phyloP scores from a whole-genome alignment of 106 monocot genomes.

The Triglochin maritima region DNA sequence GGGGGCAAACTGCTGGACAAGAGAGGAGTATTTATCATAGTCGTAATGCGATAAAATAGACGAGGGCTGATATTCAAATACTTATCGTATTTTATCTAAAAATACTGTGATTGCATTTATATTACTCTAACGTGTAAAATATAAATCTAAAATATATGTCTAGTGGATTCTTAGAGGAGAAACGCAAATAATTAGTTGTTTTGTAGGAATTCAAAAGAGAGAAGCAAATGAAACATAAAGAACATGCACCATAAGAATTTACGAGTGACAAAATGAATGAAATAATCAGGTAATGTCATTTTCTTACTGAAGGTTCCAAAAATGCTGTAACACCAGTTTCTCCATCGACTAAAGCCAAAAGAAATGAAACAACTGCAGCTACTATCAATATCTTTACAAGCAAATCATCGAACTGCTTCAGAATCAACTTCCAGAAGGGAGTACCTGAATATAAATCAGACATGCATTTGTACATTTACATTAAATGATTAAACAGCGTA shows the following conservation, averaged over 20 bases:
- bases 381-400: slow-evolving; percentile 98
- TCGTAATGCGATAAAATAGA: too few relatives aligned
- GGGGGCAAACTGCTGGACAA: too few relatives aligned
- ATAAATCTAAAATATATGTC: too few relatives aligned
- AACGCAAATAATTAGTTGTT: too few relatives aligned
- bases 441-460: slow-evolving; percentile 43
- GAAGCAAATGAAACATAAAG: neutral
- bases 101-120: too few relatives aligned
- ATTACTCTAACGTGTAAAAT: too few relatives aligned
- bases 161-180: too few relatives aligned
- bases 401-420: slow-evolving; percentile 99
- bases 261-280: neutral
- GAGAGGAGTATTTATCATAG: too few relatives aligned
- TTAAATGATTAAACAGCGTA: neutral
- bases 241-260: neutral
- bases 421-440: slow-evolving; percentile 83
- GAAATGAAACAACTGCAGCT: slow-evolving; percentile 84
- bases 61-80: too few relatives aligned
- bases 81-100: too few relatives aligned
- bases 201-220: too few relatives aligned
- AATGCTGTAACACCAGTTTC: slow-evolving; percentile 84
- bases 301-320: slow-evolving; percentile 89
- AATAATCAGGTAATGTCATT: neutral
- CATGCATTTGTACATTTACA: neutral
- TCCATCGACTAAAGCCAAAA: slow-evolving; percentile 87